Conservation (phyloP, 345 rosid species). For the Eutrema japonicum region DNA sequence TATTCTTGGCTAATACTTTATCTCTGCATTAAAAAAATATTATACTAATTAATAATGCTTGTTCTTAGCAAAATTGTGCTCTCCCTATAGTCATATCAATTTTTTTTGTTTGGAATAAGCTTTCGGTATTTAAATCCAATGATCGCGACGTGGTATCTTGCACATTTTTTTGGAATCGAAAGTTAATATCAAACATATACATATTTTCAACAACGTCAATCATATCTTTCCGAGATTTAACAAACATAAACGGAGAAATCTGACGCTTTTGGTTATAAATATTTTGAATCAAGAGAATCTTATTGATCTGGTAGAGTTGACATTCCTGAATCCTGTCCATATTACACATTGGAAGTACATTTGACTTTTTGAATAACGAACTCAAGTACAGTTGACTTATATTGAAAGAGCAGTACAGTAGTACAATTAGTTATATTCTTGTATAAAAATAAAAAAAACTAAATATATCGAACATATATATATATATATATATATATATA, state of each 20-base stretch:
- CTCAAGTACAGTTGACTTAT: constrained; percentile 34
- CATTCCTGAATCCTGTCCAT: too few relatives aligned
- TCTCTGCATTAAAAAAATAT: background rate
- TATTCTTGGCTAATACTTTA: constrained; percentile 16
- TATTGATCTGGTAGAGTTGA: constrained; percentile 23
- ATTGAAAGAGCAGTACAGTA: constrained; percentile 39
- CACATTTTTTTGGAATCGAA: background rate
- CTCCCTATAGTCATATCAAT: too few relatives aligned
- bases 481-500: too few relatives aligned
- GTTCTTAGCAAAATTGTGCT: background rate
- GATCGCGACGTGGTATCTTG: background rate
- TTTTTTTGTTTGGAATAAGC: background rate
- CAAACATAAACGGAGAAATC: background rate
- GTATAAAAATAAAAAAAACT: too few relatives aligned
- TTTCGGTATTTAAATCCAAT: background rate
- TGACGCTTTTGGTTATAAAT: constrained; percentile 3
- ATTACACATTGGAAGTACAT: constrained; percentile 8
- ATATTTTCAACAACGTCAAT: background rate
- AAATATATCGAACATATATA: background rate
- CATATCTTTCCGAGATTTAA: background rate
- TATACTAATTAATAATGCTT: background rate
- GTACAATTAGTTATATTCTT: constrained; percentile 28
- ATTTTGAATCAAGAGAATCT: constrained; percentile 24
- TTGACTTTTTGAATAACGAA: constrained; percentile 3
- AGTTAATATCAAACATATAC: background rate